Conservation (phyloP, 768 basidiomycete genomes). For the Cyclocybe aegerita region DNA sequence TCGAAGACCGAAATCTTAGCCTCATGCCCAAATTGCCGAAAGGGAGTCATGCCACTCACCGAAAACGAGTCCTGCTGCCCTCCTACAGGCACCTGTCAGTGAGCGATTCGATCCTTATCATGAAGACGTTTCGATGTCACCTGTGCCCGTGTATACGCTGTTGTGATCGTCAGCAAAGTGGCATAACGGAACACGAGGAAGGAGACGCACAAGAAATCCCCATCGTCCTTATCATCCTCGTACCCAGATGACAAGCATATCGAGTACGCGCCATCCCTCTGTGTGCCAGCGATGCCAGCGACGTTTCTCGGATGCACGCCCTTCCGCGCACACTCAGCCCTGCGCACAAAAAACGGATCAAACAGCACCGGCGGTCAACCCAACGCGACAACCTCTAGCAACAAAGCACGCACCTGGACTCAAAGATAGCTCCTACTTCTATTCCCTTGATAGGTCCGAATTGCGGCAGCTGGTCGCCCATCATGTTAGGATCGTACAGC, state of each 20-base stretch:
- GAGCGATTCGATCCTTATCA: not conserved
- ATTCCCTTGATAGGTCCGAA: constrained; percentile 21
- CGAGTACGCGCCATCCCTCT: constrained; percentile 34
- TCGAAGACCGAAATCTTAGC: not conserved
- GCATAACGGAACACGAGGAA: not conserved
- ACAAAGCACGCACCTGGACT: constrained; percentile 17
- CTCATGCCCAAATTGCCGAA: not conserved
- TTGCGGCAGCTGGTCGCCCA: constrained; percentile 14
- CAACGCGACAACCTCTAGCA: not conserved
- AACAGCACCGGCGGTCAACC: not conserved
- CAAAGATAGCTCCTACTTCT: constrained; percentile 21
- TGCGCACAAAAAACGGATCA: constrained; percentile 5
- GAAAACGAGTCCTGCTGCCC: constrained; percentile 1
- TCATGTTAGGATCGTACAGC: constrained; percentile 18
- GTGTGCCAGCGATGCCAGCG: constrained; percentile 36
- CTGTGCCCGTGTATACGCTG: constrained; percentile 10
- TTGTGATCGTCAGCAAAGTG: not conserved
- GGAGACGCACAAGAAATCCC: constrained; percentile 34
- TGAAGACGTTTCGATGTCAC: not conserved
- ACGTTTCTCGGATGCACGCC: constrained; percentile 25
- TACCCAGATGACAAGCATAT: constrained; percentile 40
- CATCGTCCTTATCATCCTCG: constrained; percentile 39
- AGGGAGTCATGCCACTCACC: constrained; percentile 1
- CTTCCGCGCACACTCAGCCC: constrained; percentile 21
- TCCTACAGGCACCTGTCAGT: not conserved